These are phyloP conservation scores for Pogostemon cablin DNA, from an alignment of 257 asterid genomes.

Conservation along the genomic window DNA sequence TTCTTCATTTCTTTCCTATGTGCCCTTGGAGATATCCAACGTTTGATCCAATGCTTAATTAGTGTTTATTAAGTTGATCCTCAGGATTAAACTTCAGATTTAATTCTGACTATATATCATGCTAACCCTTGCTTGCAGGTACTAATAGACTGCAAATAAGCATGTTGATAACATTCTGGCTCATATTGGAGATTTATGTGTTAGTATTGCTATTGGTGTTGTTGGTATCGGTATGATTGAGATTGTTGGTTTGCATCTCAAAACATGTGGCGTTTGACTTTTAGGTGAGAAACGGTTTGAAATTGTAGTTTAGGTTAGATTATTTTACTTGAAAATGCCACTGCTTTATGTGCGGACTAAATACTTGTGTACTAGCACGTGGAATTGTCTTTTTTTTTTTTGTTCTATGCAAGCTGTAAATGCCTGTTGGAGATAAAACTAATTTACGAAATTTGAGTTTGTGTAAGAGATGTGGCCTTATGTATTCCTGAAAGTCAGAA, in stretches of 20 bases:
- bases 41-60: too few species aligned
- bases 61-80: too few species aligned
- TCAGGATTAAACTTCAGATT: too few species aligned
- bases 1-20: too few species aligned
- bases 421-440: constrained; percentile 6
- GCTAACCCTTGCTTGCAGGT: constrained; percentile 78
- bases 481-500: constrained; percentile 15
- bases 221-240: neutral
- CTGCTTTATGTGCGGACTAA: neutral
- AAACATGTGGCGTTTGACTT: constrained; percentile 14
- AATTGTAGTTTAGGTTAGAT: neutral
- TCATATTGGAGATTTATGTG: neutral
- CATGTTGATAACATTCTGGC: constrained; percentile 57
- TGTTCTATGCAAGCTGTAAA: neutral
- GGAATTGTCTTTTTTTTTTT: neutral
- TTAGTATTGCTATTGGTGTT: neutral
- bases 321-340: neutral
- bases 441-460: neutral
- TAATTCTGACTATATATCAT: constrained; percentile 51
- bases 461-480: neutral
- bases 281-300: constrained; percentile 5
- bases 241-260: constrained; percentile 11
- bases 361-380: constrained; percentile 1
- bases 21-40: too few species aligned
- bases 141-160: constrained; percentile 80